These are phyloP conservation scores for Ogataea ramenticola DNA, from an alignment of 805 yeast species.

Conservation along the genomic window DNA sequence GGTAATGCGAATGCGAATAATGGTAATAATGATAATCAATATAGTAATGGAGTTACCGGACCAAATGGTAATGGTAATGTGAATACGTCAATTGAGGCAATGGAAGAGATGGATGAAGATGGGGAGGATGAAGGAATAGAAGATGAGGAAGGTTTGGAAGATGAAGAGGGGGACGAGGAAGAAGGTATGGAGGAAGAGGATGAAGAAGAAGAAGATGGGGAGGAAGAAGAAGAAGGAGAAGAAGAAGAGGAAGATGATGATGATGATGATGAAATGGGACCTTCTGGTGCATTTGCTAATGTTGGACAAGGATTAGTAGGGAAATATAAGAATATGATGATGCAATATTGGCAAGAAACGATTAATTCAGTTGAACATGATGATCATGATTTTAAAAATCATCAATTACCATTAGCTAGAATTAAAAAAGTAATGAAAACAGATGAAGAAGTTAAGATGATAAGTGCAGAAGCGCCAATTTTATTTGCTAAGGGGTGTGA, in stretches of 20 bases:
- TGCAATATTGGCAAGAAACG: slow-evolving; percentile 96
- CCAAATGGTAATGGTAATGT: background rate
- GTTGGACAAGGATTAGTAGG: slow-evolving; percentile 92
- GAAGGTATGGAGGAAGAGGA: slow-evolving; percentile 6
- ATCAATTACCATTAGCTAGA: slow-evolving; percentile 91
- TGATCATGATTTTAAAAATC: slow-evolving; percentile 88
- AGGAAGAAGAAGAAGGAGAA: slow-evolving; percentile 25
- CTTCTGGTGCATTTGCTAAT: slow-evolving; percentile 43
- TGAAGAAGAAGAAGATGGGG: slow-evolving; percentile 5
- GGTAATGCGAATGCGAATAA: background rate
- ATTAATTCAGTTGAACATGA: slow-evolving; percentile 84
- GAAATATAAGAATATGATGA: slow-evolving; percentile 76
- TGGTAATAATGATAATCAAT: too few species aligned
- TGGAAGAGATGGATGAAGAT: slow-evolving; percentile 11
- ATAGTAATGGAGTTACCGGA: background rate
- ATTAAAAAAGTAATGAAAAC: slow-evolving; percentile 98
- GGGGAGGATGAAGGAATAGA: slow-evolving; percentile 20
- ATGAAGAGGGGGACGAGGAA: slow-evolving; percentile 15
- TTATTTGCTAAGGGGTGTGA: slow-evolving; percentile 98
- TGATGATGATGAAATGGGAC: slow-evolving; percentile 28
- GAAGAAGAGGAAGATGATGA: slow-evolving; percentile 28
- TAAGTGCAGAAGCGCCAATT: slow-evolving; percentile 96
- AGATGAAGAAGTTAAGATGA: slow-evolving; percentile 96
- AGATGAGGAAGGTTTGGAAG: slow-evolving; percentile 26
- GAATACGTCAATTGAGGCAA: too few species aligned